A percentile compares a stretch with the other conserved stretches of the same genome.
Conservation (phyloP, 495 filamentous ascomycete species). For the Talaromyces thailandensis region DNA sequence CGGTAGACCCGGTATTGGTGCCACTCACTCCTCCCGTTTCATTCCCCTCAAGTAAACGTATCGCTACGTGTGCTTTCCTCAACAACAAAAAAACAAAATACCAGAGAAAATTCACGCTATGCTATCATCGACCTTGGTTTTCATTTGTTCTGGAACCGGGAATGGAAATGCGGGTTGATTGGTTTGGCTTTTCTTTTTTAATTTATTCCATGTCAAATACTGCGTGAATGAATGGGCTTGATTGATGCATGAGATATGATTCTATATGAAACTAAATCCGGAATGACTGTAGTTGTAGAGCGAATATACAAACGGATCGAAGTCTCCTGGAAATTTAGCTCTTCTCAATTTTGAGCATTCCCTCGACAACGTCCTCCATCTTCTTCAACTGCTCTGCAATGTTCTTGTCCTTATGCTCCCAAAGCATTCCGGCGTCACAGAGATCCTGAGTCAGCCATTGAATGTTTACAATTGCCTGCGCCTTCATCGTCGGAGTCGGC, state of each 20-base stretch:
- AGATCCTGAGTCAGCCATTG: background rate
- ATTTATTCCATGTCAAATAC: slow-evolving; percentile 8
- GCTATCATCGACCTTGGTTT: slow-evolving; percentile 6
- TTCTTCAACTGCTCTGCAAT: slow-evolving; percentile 28
- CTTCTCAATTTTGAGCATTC: slow-evolving; percentile 18
- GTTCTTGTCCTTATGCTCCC: slow-evolving; percentile 11
- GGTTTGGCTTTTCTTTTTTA: slow-evolving; percentile 1
- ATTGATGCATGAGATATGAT: slow-evolving; percentile 2
- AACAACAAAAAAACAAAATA: slow-evolving; percentile 1
- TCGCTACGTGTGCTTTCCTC: background rate
- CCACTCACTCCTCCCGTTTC: slow-evolving; percentile 99
- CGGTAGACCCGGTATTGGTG: slow-evolving; percentile 99
- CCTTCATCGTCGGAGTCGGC: background rate
- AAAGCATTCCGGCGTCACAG: slow-evolving; percentile 18
- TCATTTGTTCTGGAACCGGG: slow-evolving; percentile 9
- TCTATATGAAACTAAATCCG: background rate
- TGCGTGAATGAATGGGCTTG: slow-evolving; percentile 1
- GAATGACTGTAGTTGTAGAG: background rate
- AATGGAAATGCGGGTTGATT: slow-evolving; percentile 4
- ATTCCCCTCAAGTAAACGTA: slow-evolving; percentile 93
- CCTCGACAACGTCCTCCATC: slow-evolving; percentile 20
- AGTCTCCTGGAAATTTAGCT: background rate
- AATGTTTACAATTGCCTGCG: background rate
- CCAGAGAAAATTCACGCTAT: slow-evolving; percentile 6
- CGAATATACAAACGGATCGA: background rate